phyloP scores from a whole-genome alignment of 345 rosid genomes.

The Eucalyptus camaldulensis region DNA sequence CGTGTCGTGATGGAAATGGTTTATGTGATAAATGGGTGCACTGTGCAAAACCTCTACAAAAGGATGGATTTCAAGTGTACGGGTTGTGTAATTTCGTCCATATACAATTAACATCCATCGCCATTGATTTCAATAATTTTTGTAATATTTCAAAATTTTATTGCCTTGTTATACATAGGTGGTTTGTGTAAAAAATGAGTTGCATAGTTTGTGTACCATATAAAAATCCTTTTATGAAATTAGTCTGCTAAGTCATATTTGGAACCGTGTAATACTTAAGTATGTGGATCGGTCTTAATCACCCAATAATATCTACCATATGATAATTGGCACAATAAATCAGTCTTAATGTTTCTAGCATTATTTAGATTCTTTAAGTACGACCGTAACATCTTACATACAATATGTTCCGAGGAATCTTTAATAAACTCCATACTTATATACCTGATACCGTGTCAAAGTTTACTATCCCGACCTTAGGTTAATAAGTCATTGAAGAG shows the following conservation, averaged over 20 bases:
- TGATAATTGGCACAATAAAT: background rate
- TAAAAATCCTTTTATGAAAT: background rate
- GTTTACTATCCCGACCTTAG: background rate
- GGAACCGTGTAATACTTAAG: background rate
- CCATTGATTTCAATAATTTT: background rate
- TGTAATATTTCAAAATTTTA: background rate
- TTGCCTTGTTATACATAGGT: background rate
- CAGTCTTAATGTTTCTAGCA: background rate
- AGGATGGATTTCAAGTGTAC: background rate
- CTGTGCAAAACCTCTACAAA: background rate
- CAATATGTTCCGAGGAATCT: background rate
- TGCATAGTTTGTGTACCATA: background rate
- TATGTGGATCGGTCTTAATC: background rate
- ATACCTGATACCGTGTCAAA: background rate
- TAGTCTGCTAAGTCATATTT: background rate
- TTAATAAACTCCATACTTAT: background rate
- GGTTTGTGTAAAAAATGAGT: background rate
- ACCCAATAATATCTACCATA: background rate
- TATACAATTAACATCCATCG: background rate
- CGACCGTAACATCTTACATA: background rate
- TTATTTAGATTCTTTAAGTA: background rate
- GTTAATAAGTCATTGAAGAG: background rate
- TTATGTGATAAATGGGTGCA: background rate
- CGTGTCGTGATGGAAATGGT: background rate
- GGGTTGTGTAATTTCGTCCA: background rate